These are phyloP conservation scores for Cystobasidium sp. DNA, from an alignment of 1,284 basidiomycete species.

Conservation along the genomic window DNA sequence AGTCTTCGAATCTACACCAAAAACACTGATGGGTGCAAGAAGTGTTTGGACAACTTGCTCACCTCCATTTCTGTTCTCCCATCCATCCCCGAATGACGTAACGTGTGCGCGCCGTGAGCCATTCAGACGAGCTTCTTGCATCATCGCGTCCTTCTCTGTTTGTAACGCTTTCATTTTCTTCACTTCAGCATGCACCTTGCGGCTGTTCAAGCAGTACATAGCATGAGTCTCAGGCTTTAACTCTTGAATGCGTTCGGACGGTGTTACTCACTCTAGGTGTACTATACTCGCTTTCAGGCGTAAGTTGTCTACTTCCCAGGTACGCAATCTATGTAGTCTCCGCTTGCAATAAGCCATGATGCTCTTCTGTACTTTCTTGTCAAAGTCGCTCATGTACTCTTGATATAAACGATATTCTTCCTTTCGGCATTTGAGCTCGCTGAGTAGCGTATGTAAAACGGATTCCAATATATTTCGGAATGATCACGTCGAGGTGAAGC, in stretches of 20 bases:
- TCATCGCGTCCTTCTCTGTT: background rate
- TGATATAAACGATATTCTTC: constrained; percentile 24
- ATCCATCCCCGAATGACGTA: constrained; percentile 17
- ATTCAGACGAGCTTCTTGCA: constrained; percentile 8
- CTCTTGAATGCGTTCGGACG: background rate
- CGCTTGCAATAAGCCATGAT: constrained; percentile 30
- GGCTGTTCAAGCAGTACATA: background rate
- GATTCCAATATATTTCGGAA: background rate
- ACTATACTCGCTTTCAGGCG: constrained; percentile 7
- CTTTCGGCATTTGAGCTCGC: constrained; percentile 26
- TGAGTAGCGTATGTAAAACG: background rate
- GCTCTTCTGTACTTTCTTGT: constrained; percentile 18
- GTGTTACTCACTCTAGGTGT: constrained; percentile 3
- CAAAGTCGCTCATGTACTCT: constrained; percentile 18
- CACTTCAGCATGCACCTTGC: constrained; percentile 5
- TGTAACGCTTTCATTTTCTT: background rate
- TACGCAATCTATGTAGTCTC: constrained; percentile 16
- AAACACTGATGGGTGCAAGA: background rate
- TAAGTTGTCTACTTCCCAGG: constrained; percentile 11
- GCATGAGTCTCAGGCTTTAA: background rate
- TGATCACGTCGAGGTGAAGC: background rate
- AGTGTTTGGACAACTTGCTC: background rate
- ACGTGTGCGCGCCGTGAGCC: constrained; percentile 1
- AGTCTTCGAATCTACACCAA: background rate
- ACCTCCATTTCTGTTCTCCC: constrained; percentile 9